Evolutionary conservation across 2,329 filamentous ascomycete genomes (phyloP).

Genomic region (Metarhizium sp.): DNA sequence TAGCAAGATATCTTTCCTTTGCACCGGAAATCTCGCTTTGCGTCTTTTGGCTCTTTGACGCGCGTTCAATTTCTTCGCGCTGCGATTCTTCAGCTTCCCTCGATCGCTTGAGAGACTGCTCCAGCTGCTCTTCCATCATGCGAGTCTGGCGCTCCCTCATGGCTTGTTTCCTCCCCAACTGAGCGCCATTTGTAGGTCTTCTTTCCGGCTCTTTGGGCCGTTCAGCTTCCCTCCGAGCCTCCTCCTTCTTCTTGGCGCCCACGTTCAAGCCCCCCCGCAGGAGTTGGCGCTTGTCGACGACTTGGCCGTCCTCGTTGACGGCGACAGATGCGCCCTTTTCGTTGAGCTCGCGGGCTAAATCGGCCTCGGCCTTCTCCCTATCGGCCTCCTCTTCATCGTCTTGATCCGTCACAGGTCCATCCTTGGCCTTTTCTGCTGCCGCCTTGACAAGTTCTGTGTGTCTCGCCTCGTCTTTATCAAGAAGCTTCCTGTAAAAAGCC

Average conservation of each 20-base stretch:
- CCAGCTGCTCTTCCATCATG: slow-evolving; percentile 72
- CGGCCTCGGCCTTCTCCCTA: slow-evolving; percentile 49
- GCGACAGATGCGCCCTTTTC: slow-evolving; percentile 51
- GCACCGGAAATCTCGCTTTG: slow-evolving; percentile 66
- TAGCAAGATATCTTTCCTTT: slow-evolving; percentile 68
- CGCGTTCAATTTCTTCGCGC: slow-evolving; percentile 51
- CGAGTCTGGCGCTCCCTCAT: slow-evolving; percentile 67
- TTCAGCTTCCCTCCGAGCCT: slow-evolving; percentile 13
- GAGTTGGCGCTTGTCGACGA: slow-evolving; percentile 76
- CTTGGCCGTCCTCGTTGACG: slow-evolving; percentile 73
- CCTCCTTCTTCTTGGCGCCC: slow-evolving; percentile 50
- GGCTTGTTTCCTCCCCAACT: slow-evolving; percentile 47
- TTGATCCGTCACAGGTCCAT: slow-evolving; percentile 18
- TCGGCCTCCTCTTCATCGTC: slow-evolving; percentile 28
- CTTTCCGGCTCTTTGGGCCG: slow-evolving; percentile 18
- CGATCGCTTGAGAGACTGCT: slow-evolving; percentile 61
- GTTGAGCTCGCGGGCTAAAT: slow-evolving; percentile 59
- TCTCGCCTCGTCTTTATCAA: slow-evolving; percentile 60
- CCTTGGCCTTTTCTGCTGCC: slow-evolving; percentile 44
- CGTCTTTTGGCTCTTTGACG: slow-evolving; percentile 70
- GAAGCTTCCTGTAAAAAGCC: slow-evolving; percentile 66
- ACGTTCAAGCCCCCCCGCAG: slow-evolving; percentile 69
- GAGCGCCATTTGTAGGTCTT: slow-evolving; percentile 30
- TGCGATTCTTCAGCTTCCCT: slow-evolving; percentile 60
- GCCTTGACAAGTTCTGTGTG: slow-evolving; percentile 63